These are phyloP conservation scores for Dioscorea zingiberensis DNA, from an alignment of 106 monocot genomes.

Conservation along the genomic window DNA sequence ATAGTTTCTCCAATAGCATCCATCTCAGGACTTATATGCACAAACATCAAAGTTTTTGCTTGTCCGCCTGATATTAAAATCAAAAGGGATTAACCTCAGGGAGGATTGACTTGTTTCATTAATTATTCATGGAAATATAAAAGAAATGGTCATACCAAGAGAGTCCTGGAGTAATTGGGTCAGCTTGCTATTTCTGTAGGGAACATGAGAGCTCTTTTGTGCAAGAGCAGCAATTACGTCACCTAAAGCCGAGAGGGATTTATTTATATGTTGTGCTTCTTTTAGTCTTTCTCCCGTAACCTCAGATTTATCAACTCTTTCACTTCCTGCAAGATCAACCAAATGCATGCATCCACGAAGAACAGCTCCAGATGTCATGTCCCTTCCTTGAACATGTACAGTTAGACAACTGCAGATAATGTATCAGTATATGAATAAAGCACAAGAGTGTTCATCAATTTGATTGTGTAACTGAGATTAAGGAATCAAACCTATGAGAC, in stretches of 20 bases:
- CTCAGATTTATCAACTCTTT: slow-evolving; percentile 93
- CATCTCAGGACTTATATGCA: slow-evolving; percentile 84
- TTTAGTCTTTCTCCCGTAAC: slow-evolving; percentile 81
- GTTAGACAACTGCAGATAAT: slow-evolving; percentile 69
- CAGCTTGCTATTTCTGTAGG: slow-evolving; percentile 95
- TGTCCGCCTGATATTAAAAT: slow-evolving; percentile 65
- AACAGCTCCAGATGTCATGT: slow-evolving; percentile 51
- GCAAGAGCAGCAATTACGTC: slow-evolving; percentile 91
- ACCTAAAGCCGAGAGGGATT: slow-evolving; percentile 92
- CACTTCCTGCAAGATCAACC: slow-evolving; percentile 95
- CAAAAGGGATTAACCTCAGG: neutral
- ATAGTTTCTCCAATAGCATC: slow-evolving; percentile 82
- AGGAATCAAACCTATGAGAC: slow-evolving; percentile 70
- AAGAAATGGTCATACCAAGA: slow-evolving; percentile 50
- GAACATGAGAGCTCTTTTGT: slow-evolving; percentile 84
- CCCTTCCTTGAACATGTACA: slow-evolving; percentile 88
- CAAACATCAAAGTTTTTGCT: slow-evolving; percentile 99
- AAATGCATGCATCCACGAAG: slow-evolving; percentile 89
- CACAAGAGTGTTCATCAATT: neutral
- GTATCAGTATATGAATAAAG: neutral
- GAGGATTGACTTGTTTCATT: neutral
- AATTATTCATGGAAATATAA: neutral
- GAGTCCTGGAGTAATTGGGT: slow-evolving; percentile 96
- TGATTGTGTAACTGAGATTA: neutral
- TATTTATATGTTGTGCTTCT: slow-evolving; percentile 98